phyloP scores from a whole-genome alignment of 2,329 filamentous ascomycete genomes.

The Exophiala calicioides region DNA sequence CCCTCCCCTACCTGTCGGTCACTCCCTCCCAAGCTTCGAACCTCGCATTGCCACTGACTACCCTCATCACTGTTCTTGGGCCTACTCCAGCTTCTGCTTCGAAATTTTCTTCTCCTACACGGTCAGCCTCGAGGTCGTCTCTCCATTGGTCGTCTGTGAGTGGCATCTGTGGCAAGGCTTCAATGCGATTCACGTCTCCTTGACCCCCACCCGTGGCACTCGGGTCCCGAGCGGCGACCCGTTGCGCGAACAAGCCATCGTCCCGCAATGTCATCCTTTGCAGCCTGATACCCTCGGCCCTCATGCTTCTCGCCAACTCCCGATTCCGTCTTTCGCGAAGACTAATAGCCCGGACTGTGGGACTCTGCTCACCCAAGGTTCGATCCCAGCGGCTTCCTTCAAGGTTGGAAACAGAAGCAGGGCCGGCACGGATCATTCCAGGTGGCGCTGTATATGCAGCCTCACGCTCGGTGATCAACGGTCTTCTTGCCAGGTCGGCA shows the following conservation, averaged over 20 bases:
- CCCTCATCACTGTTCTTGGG: slow-evolving; percentile 15
- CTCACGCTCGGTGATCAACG: slow-evolving; percentile 21
- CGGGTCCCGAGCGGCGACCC: slow-evolving; percentile 1
- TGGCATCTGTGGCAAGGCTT: no score
- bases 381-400: slow-evolving; percentile 9
- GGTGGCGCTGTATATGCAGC: slow-evolving; percentile 31
- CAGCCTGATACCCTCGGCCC: slow-evolving; percentile 22
- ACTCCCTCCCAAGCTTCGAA: slow-evolving; percentile 10
- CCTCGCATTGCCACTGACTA: slow-evolving; percentile 27
- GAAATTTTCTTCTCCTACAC: slow-evolving; percentile 32
- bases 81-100: slow-evolving; percentile 10
- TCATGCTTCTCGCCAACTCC: slow-evolving; percentile 25
- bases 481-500: slow-evolving; percentile 25
- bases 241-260: slow-evolving; percentile 16
- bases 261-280: slow-evolving; percentile 20
- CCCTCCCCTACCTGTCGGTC: neutral
- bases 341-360: slow-evolving; percentile 24
- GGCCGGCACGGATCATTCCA: slow-evolving; percentile 19
- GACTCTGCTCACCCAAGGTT: slow-evolving; percentile 21
- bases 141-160: slow-evolving; percentile 25
- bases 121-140: slow-evolving; percentile 29
- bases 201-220: neutral
- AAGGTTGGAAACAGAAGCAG: slow-evolving; percentile 1
- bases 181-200: no score
- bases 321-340: slow-evolving; percentile 25